Evolutionary conservation across 306 rosid species (phyloP).

Genomic region (Inga laurina): DNA sequence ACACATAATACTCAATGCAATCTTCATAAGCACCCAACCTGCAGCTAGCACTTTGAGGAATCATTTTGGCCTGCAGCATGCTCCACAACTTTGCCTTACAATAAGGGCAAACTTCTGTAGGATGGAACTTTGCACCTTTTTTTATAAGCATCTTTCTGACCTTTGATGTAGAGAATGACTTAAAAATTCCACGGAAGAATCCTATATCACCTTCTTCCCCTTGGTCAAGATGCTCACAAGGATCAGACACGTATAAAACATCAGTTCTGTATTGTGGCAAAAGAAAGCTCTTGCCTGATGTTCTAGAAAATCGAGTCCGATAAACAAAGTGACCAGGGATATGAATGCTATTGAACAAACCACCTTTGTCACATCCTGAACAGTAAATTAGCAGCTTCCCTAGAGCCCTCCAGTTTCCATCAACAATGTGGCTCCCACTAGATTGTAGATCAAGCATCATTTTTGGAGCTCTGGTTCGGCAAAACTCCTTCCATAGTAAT

Average conservation of each 20-base stretch:
- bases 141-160: slow-evolving; percentile 80
- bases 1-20: slow-evolving; percentile 80
- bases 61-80: slow-evolving; percentile 96
- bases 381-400: slow-evolving; percentile 91
- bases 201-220: slow-evolving; percentile 96
- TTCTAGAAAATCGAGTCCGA: slow-evolving; percentile 84
- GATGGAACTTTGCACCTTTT: slow-evolving; percentile 78
- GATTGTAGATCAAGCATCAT: slow-evolving; percentile 96
- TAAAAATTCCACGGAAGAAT: slow-evolving; percentile 88
- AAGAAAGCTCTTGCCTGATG: slow-evolving; percentile 97
- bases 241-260: slow-evolving; percentile 93
- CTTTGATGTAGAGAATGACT: slow-evolving; percentile 85
- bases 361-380: slow-evolving; percentile 85
- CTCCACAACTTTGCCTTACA: slow-evolving; percentile 97
- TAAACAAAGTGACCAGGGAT: slow-evolving; percentile 91
- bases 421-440: slow-evolving; percentile 87
- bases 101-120: slow-evolving; percentile 92
- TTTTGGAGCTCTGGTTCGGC: slow-evolving; percentile 88
- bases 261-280: slow-evolving; percentile 89
- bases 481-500: slow-evolving; percentile 96
- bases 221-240: slow-evolving; percentile 96
- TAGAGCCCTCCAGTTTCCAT: slow-evolving; percentile 96
- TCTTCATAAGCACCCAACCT: slow-evolving; percentile 88
- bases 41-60: slow-evolving; percentile 88
- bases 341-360: slow-evolving; percentile 69